A percentile compares a stretch with the other conserved stretches of the same genome.
Conservation (phyloP, 169 alveolate species). For the Plasmodium inui region DNA sequence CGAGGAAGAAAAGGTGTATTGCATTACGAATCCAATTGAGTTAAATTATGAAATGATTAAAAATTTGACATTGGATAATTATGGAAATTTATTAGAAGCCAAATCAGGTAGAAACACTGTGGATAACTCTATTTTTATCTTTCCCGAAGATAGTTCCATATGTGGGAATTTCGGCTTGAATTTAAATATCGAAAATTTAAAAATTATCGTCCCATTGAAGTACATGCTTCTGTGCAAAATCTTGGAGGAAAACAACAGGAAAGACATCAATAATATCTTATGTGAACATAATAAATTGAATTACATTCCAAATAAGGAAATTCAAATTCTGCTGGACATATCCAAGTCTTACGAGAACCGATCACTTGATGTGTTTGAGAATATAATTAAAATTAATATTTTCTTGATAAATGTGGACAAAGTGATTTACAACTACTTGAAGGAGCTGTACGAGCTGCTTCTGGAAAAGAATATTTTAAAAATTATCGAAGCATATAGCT, state of each 20-base stretch:
- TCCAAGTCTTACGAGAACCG: conserved; percentile 91
- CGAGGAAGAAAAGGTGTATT: conserved; percentile 39
- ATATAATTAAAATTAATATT: conserved; percentile 85
- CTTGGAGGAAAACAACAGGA: conserved; percentile 89
- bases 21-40: conserved; percentile 67
- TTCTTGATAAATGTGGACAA: conserved; percentile 88
- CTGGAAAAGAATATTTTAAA: conserved; percentile 92
- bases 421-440: conserved; percentile 89
- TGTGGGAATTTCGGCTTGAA: conserved; percentile 76
- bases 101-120: neutral
- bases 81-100: conserved; percentile 59
- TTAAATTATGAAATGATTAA: conserved; percentile 67
- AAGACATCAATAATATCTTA: conserved; percentile 82
- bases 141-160: conserved; percentile 55
- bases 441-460: conserved; percentile 89
- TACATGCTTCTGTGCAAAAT: conserved; percentile 94
- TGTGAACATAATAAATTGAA: conserved; percentile 88
- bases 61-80: conserved; percentile 51
- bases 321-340: conserved; percentile 91
- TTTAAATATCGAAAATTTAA: conserved; percentile 82
- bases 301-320: conserved; percentile 89
- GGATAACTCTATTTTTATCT: conserved; percentile 20
- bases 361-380: conserved; percentile 90
- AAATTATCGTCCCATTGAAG: conserved; percentile 90
- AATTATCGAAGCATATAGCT: conserved; percentile 93